phyloP scores from a whole-genome alignment of 2,329 filamentous ascomycete genomes.

The Talaromyces verruculosus region DNA sequence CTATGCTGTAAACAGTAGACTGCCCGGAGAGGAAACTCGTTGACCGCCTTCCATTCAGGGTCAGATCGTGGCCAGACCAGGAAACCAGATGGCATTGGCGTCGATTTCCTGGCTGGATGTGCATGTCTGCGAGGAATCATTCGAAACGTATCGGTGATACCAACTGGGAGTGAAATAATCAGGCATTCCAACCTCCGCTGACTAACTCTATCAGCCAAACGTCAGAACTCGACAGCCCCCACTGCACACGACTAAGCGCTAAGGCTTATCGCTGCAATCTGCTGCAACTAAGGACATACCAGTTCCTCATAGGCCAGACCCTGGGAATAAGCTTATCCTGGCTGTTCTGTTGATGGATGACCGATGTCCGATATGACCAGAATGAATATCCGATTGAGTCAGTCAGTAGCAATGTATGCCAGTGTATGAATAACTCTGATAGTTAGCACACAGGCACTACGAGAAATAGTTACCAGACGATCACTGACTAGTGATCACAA shows the following conservation, averaged over 20 bases:
- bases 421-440: neutral
- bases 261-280: neutral
- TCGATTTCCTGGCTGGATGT: neutral
- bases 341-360: neutral
- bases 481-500: neutral
- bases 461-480: neutral
- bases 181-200: neutral
- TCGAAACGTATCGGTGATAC: neutral
- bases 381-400: neutral
- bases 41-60: neutral
- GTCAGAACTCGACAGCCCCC: neutral
- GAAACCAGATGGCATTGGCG: neutral
- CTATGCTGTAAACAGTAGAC: neutral
- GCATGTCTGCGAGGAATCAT: neutral
- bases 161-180: neutral
- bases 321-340: conserved; percentile 1
- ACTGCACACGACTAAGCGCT: neutral
- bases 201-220: neutral
- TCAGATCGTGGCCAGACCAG: neutral
- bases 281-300: neutral
- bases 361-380: neutral
- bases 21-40: neutral
- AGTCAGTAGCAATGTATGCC: neutral
- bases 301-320: neutral
- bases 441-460: neutral